Percentiles rank a stretch among this genome's conserved stretches.
Conservation (phyloP, 2,329 filamentous ascomycete genomes). For the Aureobasidium sp. region DNA sequence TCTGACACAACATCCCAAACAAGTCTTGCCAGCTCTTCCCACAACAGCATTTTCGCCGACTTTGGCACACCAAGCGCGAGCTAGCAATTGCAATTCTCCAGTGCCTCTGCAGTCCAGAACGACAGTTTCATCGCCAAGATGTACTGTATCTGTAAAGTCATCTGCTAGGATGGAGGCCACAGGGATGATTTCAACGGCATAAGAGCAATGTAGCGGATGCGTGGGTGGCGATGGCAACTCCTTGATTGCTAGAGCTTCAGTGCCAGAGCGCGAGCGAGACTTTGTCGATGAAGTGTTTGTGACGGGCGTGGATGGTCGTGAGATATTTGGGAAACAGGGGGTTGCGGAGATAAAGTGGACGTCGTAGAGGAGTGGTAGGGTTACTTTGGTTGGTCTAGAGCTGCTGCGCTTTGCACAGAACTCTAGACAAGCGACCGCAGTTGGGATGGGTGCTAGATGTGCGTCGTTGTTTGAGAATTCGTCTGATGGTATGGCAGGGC, state of each 20-base stretch:
- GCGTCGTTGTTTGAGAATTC: background rate
- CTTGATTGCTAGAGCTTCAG: slow-evolving; percentile 9
- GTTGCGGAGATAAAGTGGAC: slow-evolving; percentile 47
- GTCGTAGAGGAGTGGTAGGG: slow-evolving; percentile 39
- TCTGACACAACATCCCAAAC: slow-evolving; percentile 64
- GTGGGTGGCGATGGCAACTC: slow-evolving; percentile 22
- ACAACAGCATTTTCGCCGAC: slow-evolving; percentile 67
- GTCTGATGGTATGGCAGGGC: background rate
- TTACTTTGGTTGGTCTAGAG: slow-evolving; percentile 8
- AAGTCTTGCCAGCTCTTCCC: slow-evolving; percentile 58
- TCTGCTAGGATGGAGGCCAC: slow-evolving; percentile 21
- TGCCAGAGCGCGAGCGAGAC: background rate
- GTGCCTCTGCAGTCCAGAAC: slow-evolving; percentile 47
- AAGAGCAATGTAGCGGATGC: slow-evolving; percentile 34
- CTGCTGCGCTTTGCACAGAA: slow-evolving; percentile 16
- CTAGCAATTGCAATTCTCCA: slow-evolving; percentile 60
- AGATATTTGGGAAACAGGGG: slow-evolving; percentile 33
- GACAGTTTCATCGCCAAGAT: slow-evolving; percentile 25
- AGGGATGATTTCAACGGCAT: slow-evolving; percentile 28
- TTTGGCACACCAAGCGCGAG: slow-evolving; percentile 64
- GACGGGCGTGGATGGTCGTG: background rate
- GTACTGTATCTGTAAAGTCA: slow-evolving; percentile 13
- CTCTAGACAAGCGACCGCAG: background rate
- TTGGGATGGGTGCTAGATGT: slow-evolving; percentile 4
- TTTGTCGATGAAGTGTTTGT: background rate